These are phyloP conservation scores for Aspergillus asperescens DNA, from an alignment of 495 filamentous ascomycete species.

Conservation along the genomic window DNA sequence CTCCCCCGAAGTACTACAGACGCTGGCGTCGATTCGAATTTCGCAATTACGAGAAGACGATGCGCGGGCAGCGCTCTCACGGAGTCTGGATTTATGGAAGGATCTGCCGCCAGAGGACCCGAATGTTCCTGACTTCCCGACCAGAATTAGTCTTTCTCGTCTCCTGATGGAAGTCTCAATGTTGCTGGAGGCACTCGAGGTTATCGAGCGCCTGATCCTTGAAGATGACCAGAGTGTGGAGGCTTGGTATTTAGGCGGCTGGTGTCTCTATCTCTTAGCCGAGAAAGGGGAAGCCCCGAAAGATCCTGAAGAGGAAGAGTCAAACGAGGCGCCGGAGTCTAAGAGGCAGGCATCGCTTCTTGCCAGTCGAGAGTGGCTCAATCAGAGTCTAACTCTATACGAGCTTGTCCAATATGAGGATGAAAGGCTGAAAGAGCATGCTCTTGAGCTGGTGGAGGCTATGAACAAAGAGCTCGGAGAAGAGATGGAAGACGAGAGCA, in stretches of 20 bases:
- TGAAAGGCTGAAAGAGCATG: constrained; percentile 48
- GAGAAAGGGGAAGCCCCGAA: constrained; percentile 55
- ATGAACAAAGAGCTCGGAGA: constrained; percentile 53
- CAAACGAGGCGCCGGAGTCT: constrained; percentile 28
- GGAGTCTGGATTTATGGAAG: constrained; percentile 75
- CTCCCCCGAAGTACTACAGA: constrained; percentile 81
- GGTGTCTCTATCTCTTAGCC: constrained; percentile 74
- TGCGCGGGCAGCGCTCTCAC: constrained; percentile 66
- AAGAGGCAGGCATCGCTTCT: constrained; percentile 37
- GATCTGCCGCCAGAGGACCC: constrained; percentile 60
- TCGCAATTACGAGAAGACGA: constrained; percentile 75
- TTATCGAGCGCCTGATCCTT: constrained; percentile 72
- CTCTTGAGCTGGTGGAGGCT: constrained; percentile 52
- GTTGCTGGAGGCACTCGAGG: constrained; percentile 76
- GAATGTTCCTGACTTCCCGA: constrained; percentile 73
- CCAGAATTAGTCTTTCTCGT: constrained; percentile 73
- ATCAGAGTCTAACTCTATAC: constrained; percentile 47
- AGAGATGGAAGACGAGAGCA: constrained; percentile 47
- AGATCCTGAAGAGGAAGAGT: constrained; percentile 24
- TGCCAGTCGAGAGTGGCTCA: constrained; percentile 50
- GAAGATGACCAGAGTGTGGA: constrained; percentile 95
- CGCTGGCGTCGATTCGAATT: constrained; percentile 86
- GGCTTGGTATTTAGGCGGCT: constrained; percentile 94
- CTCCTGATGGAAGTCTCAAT: constrained; percentile 85
- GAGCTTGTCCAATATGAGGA: constrained; percentile 47